A percentile compares a stretch with the other conserved stretches of the same genome.
These are phyloP conservation scores for Fusarium sp. DNA, from an alignment of 2,329 filamentous ascomycete genomes.

Conservation along the genomic window DNA sequence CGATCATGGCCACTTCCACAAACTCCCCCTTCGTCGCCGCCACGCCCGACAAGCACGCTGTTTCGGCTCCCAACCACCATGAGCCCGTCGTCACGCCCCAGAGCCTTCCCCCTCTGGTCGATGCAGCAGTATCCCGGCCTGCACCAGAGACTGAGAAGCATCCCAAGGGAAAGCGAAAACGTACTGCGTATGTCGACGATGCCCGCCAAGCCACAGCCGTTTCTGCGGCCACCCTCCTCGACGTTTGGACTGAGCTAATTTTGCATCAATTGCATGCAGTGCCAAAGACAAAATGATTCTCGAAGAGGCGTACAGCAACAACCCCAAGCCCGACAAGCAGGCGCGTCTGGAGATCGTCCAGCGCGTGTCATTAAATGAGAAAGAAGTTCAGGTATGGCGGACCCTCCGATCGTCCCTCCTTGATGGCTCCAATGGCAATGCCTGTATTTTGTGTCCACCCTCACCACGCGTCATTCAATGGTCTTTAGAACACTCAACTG, in stretches of 20 bases:
- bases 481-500: slow-evolving; percentile 23
- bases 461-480: slow-evolving; percentile 28
- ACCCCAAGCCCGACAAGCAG: slow-evolving; percentile 92
- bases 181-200: slow-evolving; percentile 64
- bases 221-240: background rate
- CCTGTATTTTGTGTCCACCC: background rate
- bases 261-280: slow-evolving; percentile 58
- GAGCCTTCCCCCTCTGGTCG: slow-evolving; percentile 37
- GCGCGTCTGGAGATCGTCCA: slow-evolving; percentile 86
- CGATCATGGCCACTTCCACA: slow-evolving; percentile 44
- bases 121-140: slow-evolving; percentile 23
- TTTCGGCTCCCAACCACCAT: slow-evolving; percentile 40
- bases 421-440: background rate
- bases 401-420: slow-evolving; percentile 2
- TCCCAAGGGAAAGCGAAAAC: slow-evolving; percentile 71
- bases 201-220: background rate
- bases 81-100: slow-evolving; percentile 38
- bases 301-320: slow-evolving; percentile 84
- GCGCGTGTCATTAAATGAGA: slow-evolving; percentile 90
- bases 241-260: slow-evolving; percentile 33
- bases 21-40: slow-evolving; percentile 35
- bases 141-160: slow-evolving; percentile 54
- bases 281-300: slow-evolving; percentile 90
- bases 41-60: slow-evolving; percentile 41
- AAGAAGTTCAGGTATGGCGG: slow-evolving; percentile 88